Evolutionary conservation across 768 basidiomycete species (phyloP), one percentile per base, ranked within the genome.

Genomic region (Trametes coccinea): DNA sequence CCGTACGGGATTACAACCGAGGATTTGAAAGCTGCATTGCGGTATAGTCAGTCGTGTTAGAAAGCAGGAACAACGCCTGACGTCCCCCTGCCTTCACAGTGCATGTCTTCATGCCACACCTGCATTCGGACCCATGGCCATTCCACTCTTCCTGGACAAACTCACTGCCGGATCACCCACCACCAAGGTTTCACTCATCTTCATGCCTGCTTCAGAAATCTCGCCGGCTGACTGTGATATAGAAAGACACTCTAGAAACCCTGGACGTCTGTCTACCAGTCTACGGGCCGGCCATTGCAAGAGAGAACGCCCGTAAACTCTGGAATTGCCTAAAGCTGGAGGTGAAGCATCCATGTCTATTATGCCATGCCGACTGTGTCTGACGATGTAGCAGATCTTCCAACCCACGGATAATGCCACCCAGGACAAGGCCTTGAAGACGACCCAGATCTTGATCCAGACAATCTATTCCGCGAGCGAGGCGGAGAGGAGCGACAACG

Each of bases 321-420:
- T 97, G 95, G 93, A 95, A 89, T 72, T 81, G 88, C 0, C 73
- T 98, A 37, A 96, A 93, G 71, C 80, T 98, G 29, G 97, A 98
- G 82, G 95, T 91, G 59, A 4, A 60, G 6, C 44, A 27, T 7
- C 47, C 55, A 40, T 7, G 43, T 22, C 1, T 22, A 22, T 22
- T 14, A 29, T 40, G 3, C 11, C 34, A 2, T 6, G 34, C 34
- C 34, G 11, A 37, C 34, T 6, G 6, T 5, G 11, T 0, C 34
- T 37, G 34, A 37, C 11, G 34, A 2, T 37, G 0, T 43, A 8
- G 41, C 65, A 98, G 94, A 90, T 98, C 39, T 92, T 98, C 73
- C 94, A 98, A 79, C 92, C 96, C 0, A 89, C 87, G 2, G 95
- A 98, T 70, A 53, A 76, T 5, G 74, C 82, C 34, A 92, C 90